Evolutionary conservation across 371 early-diverging fungal species (phyloP).

Genomic region (Apophysomyces variabilis): DNA sequence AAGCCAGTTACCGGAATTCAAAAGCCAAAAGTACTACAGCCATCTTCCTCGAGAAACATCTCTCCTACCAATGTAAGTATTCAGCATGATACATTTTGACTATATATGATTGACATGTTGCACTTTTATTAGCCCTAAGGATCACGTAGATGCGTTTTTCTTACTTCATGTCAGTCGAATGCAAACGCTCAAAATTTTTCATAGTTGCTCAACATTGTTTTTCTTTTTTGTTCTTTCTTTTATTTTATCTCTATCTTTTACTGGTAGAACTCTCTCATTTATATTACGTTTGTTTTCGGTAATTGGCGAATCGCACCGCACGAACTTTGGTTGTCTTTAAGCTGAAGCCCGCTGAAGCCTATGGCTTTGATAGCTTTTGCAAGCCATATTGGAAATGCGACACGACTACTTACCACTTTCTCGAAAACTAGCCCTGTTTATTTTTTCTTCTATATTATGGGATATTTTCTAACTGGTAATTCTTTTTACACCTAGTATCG

Average conservation of each 20-base stretch:
- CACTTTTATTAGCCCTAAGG: background rate
- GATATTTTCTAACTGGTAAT: too few relatives aligned
- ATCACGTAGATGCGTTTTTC: background rate
- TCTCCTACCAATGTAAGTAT: slow-evolving; percentile 26
- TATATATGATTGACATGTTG: background rate
- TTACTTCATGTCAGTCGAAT: background rate
- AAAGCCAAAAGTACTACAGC: slow-evolving; percentile 20
- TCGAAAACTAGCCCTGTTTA: too few relatives aligned
- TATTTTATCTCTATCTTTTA: background rate
- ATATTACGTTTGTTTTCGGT: slow-evolving; percentile 1
- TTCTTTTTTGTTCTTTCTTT: background rate
- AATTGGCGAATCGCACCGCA: slow-evolving; percentile 1
- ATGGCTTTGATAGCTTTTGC: background rate
- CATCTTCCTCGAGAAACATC: slow-evolving; percentile 26
- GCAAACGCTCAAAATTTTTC: slow-evolving; percentile 1
- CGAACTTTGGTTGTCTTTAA: background rate
- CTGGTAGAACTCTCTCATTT: background rate
- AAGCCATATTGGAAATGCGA: background rate
- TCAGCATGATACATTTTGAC: background rate
- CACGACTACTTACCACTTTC: background rate
- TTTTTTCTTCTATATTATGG: too few relatives aligned
- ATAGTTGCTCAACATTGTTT: slow-evolving; percentile 8
- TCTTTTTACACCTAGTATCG: too few relatives aligned
- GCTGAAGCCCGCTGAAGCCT: background rate
- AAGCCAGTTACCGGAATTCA: slow-evolving; percentile 10